A percentile compares a stretch with the other conserved stretches of the same genome.
Evolutionary conservation across 2,329 filamentous ascomycete species (phyloP).

Genomic region (Blastomyces parvus): DNA sequence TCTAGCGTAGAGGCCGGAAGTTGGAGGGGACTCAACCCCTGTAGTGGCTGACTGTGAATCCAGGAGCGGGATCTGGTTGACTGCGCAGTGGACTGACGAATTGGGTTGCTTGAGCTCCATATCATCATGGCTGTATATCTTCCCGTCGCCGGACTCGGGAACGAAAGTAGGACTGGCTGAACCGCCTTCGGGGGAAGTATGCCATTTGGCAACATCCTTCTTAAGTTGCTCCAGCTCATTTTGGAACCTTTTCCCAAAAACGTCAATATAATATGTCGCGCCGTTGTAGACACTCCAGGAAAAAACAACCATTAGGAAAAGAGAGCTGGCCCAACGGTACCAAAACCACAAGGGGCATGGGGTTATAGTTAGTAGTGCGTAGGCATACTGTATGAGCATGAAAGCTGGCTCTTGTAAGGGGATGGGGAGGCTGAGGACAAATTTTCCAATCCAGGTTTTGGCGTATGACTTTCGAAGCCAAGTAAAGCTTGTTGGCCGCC

Average conservation of each 20-base stretch:
- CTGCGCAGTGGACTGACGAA: conserved; percentile 21
- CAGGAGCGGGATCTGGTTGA: conserved; percentile 31
- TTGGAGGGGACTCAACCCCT: conserved; percentile 16
- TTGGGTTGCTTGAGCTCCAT: conserved; percentile 9
- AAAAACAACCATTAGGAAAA: conserved; percentile 75
- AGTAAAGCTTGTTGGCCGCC: conserved; percentile 91
- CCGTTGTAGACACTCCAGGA: conserved; percentile 94
- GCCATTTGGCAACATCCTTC: conserved; percentile 82
- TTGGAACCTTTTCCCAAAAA: conserved; percentile 94
- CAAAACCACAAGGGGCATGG: conserved; percentile 94
- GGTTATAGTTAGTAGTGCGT: conserved; percentile 85
- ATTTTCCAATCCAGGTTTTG: conserved; percentile 75
- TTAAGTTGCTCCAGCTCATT: conserved; percentile 87
- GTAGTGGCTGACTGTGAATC: conserved; percentile 25
- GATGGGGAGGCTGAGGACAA: conserved; percentile 70
- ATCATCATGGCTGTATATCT: conserved; percentile 19
- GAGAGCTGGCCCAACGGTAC: conserved; percentile 66
- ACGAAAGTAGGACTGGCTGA: conserved; percentile 23
- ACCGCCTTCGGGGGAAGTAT: conserved; percentile 33
- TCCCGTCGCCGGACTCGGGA: conserved; percentile 19
- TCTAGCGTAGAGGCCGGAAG: conserved; percentile 16
- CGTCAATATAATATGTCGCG: conserved; percentile 94
- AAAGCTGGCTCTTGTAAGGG: conserved; percentile 77
- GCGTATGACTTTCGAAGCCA: conserved; percentile 90
- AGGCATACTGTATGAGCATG: conserved; percentile 90